Percentiles rank a stretch among this genome's conserved stretches.
Conservation (phyloP, 1,284 basidiomycete genomes). For the Cystobasidium pallidum region DNA sequence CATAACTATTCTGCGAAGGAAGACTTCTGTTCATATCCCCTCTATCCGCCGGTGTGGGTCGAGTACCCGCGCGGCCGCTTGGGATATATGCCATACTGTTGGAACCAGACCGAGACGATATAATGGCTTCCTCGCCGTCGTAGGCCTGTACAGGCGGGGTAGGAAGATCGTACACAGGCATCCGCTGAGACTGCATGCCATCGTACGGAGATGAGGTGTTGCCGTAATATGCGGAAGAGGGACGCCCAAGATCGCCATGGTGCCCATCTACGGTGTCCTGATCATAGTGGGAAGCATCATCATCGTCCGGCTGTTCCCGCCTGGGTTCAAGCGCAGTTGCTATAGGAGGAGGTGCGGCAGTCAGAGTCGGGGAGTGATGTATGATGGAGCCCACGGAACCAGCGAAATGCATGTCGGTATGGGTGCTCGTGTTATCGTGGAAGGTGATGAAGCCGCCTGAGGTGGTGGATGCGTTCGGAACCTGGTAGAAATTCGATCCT, state of each 20-base stretch:
- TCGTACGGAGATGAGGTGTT: not conserved
- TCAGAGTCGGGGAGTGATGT: not conserved
- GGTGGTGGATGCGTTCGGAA: slow-evolving; percentile 12
- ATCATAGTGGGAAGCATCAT: slow-evolving; percentile 40
- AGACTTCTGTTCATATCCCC: slow-evolving; percentile 15
- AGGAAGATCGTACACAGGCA: slow-evolving; percentile 36
- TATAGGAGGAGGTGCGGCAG: slow-evolving; percentile 10
- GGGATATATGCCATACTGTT: slow-evolving; percentile 24
- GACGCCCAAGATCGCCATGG: slow-evolving; percentile 9
- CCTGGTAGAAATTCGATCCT: slow-evolving; percentile 12
- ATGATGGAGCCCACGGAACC: not conserved
- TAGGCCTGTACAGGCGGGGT: slow-evolving; percentile 33
- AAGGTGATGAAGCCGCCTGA: slow-evolving; percentile 37
- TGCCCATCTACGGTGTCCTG: slow-evolving; percentile 19
- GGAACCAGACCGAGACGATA: slow-evolving; percentile 1
- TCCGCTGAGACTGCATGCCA: not conserved
- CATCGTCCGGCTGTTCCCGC: slow-evolving; percentile 35
- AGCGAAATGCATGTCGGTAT: not conserved
- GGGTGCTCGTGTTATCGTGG: slow-evolving; percentile 36
- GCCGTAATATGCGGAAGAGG: slow-evolving; percentile 2
- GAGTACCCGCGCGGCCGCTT: not conserved
- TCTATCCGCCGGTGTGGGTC: not conserved
- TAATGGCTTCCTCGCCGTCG: slow-evolving; percentile 33
- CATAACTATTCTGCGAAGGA: slow-evolving; percentile 26
- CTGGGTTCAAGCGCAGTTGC: slow-evolving; percentile 9